These are phyloP conservation scores for Podila verticillata DNA, from an alignment of 192 early-diverging fungal genomes.

Conservation along the genomic window DNA sequence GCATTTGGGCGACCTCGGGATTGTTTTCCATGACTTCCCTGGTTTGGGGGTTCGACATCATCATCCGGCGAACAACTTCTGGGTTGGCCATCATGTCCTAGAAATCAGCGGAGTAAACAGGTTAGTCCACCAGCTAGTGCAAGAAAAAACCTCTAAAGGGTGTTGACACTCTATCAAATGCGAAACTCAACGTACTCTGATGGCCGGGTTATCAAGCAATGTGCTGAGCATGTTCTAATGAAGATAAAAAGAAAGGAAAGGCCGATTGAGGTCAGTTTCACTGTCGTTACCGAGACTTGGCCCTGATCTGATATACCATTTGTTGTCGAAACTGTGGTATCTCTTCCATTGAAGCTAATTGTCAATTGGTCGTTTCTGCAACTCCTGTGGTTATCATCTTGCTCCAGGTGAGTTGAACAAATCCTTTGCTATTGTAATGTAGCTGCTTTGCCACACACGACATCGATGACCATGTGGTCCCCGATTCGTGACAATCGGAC, in stretches of 20 bases:
- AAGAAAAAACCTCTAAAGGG: neutral
- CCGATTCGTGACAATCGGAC: no score
- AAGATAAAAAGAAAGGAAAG: neutral
- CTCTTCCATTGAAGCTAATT: no score
- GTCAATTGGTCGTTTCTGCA: no score
- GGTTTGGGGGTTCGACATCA: constrained; percentile 71
- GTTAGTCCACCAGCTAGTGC: no score
- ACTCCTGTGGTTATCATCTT: no score
- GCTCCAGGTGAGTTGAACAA: no score
- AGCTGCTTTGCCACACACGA: no score
- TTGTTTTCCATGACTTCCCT: constrained; percentile 66
- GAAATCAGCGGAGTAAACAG: no score
- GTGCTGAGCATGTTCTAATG: constrained; percentile 39
- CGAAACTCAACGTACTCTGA: constrained; percentile 38
- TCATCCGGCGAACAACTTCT: constrained; percentile 66
- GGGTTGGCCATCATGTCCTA: constrained; percentile 57
- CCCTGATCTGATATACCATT: neutral
- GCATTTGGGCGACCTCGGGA: constrained; percentile 69
- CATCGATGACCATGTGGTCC: no score
- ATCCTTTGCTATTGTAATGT: no score
- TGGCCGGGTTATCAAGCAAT: constrained; percentile 53
- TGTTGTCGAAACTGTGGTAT: neutral
- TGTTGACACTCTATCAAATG: neutral
- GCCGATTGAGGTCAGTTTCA: neutral
- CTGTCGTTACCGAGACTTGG: neutral